phyloP scores from a whole-genome alignment of 257 asterid species.

The Solanum bukasovii region DNA sequence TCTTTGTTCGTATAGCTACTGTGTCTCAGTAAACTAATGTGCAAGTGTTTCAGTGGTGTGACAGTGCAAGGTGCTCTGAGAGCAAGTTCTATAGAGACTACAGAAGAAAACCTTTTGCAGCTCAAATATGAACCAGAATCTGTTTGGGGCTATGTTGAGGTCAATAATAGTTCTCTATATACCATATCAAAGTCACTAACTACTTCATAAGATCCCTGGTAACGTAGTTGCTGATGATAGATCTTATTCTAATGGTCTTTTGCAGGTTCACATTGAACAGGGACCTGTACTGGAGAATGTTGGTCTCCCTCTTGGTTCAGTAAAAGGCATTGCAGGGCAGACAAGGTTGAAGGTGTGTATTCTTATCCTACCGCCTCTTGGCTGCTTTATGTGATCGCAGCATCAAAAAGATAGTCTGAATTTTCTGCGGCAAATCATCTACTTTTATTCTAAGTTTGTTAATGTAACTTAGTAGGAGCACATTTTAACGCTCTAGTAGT shows the following conservation, averaged over 20 bases:
- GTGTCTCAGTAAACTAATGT: constrained; percentile 17
- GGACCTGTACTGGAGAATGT: constrained; percentile 89
- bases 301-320: constrained; percentile 89
- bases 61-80: constrained; percentile 85
- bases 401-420: neutral
- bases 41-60: constrained; percentile 66
- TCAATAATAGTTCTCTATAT: neutral
- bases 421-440: neutral
- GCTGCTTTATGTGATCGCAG: neutral
- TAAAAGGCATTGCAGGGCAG: constrained; percentile 97
- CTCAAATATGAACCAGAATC: constrained; percentile 77
- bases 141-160: constrained; percentile 91
- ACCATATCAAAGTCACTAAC: neutral
- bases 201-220: neutral
- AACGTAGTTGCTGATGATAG: neutral
- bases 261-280: constrained; percentile 94
- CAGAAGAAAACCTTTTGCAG: constrained; percentile 67
- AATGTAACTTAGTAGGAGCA: neutral
- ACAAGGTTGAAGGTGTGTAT: constrained; percentile 64
- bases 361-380: neutral
- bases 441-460: neutral
- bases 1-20: neutral
- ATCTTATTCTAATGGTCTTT: constrained; percentile 8
- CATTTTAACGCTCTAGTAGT: neutral
- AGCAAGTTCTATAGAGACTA: constrained; percentile 51